Base-by-base conservation (phyloP, 768 basidiomycete genomes). In the Hortiboletus campestris region DNA sequence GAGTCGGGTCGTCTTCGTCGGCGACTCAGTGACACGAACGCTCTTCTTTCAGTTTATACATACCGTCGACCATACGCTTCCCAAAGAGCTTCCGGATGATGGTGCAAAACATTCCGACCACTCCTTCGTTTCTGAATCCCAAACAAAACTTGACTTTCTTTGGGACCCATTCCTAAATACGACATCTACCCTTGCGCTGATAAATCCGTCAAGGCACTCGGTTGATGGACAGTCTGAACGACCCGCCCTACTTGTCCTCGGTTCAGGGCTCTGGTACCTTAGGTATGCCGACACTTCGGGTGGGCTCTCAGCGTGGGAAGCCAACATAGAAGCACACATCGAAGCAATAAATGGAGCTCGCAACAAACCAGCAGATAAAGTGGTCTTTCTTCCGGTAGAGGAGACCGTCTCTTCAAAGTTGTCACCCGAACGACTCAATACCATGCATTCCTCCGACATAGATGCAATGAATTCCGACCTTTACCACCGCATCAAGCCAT, bases 121-220 rank as follows among this genome's bases (percentile, higher is more conserved):
- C 62, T 69, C 63, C 6, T 74, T 85, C 28, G 67, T 67, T 10
- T 78, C 84, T 4, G 68, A 61, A 29, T 71, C 78, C 40, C 79
- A 78, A 22, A 79, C 76, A 46, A 63, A 75, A 16, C 66, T 91
- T 17, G 75, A 78, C 12, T 91, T 93, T 70, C 65, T 77, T 59
- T 94, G 94, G 94, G 94, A 95, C 63, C 94, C 94, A 16, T 96
- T 84, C 69, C 79, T 96, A 42, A 97, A 95, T 68, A 73, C 78
- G 13, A 83, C 88, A 2, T 74, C 75, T 49, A 78, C 84, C 16
- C 65, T 74, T 40, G 64, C 75, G n/a, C 65, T 83, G 45, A 72
- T 89, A 36, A 59, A 69, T 29, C 50, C 67, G 22, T 38, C 53
- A 25, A 44, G 2, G 2, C 14, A 46, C 14, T 43, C 56, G 32